These are phyloP conservation scores for Sisymbrium irio DNA, from an alignment of 345 rosid genomes.

Conservation along the genomic window DNA sequence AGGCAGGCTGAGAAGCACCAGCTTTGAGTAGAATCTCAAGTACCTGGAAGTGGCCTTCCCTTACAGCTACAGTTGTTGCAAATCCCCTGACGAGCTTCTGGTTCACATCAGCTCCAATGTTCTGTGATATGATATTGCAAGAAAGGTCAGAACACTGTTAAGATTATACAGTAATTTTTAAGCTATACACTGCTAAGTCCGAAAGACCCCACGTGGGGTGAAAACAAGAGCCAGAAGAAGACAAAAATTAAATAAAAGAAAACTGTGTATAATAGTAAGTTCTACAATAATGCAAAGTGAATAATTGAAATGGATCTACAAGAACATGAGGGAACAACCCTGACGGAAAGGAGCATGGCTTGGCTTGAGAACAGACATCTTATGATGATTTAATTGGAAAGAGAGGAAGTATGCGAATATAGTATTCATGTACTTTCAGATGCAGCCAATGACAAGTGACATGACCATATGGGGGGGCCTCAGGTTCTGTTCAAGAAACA, in stretches of 20 bases:
- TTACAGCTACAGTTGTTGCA: constrained; percentile 87
- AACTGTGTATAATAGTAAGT: constrained; percentile 9
- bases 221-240: constrained; percentile 20
- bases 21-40: constrained; percentile 85
- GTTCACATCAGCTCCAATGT: constrained; percentile 88
- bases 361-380: constrained; percentile 29
- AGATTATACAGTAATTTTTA: not conserved
- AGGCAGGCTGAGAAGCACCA: constrained; percentile 87
- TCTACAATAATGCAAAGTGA: constrained; percentile 27
- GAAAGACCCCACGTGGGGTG: constrained; percentile 18
- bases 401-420: constrained; percentile 21
- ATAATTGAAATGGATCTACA: constrained; percentile 24
- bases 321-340: constrained; percentile 35
- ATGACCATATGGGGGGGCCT: constrained; percentile 31
- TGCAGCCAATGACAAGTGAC: constrained; percentile 31
- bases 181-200: not conserved
- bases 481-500: constrained; percentile 33
- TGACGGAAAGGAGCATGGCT: constrained; percentile 37
- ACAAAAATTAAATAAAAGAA: not conserved
- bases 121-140: constrained; percentile 44
- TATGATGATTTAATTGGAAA: constrained; percentile 26
- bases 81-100: constrained; percentile 90
- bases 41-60: constrained; percentile 83
- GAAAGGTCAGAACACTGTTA: constrained; percentile 11
- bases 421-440: constrained; percentile 17